Evolutionary conservation across 1,139 yeast species (phyloP).

Genomic region (Saccharomyces hybrid): DNA sequence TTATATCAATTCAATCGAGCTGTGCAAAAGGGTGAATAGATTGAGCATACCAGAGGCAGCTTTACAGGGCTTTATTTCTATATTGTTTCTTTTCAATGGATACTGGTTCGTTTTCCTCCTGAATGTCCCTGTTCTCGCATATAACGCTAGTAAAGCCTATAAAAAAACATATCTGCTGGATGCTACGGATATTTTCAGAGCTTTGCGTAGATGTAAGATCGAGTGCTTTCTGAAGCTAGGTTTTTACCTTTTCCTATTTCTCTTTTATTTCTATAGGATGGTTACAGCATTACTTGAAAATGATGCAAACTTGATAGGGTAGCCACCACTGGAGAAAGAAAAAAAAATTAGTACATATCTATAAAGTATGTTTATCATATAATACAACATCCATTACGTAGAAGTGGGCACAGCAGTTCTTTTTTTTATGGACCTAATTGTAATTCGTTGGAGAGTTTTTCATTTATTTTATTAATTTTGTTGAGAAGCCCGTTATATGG

Average conservation of each 20-base stretch:
- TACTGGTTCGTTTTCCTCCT: not conserved
- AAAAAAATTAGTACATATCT: not conserved
- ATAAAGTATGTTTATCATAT: not conserved
- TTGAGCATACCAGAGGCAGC: not conserved
- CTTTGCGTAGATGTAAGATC: not conserved
- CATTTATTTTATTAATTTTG: conserved; percentile 11
- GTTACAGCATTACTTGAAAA: not conserved
- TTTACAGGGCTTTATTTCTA: not conserved
- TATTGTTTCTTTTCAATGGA: not conserved
- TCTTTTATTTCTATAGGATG: not conserved
- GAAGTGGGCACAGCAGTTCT: too few species aligned
- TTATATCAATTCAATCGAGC: not conserved
- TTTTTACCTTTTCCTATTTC: not conserved
- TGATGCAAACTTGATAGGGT: not conserved
- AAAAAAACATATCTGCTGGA: not conserved
- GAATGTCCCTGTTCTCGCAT: not conserved
- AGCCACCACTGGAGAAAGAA: not conserved
- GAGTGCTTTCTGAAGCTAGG: not conserved
- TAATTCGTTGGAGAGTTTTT: conserved; percentile 4
- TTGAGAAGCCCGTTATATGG: conserved; percentile 20
- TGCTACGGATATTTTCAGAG: not conserved
- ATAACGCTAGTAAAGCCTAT: not conserved
- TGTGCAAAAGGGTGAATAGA: not conserved
- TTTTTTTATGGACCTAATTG: not conserved
- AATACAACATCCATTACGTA: not conserved